Percentiles rank a stretch among this genome's conserved stretches.
phyloP scores from a whole-genome alignment of 2,329 filamentous ascomycete genomes.

The Apiospora phragmitis region DNA sequence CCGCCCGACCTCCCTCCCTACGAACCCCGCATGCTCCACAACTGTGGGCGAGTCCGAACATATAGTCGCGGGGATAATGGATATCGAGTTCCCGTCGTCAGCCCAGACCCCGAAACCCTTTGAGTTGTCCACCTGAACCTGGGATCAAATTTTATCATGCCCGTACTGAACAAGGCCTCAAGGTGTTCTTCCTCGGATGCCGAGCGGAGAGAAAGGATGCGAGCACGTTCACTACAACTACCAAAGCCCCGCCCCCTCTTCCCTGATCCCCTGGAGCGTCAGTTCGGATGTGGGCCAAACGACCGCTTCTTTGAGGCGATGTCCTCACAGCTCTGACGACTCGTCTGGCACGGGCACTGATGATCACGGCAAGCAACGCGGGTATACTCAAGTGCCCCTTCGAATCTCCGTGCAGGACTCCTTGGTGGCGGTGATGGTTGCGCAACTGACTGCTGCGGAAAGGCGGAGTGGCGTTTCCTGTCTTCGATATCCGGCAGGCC shows the following conservation, averaged over 20 bases:
- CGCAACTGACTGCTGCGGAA: conserved; percentile 4
- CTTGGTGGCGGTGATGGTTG: background rate
- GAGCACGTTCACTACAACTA: too few species aligned
- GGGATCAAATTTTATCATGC: too few species aligned
- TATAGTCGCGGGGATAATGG: too few species aligned
- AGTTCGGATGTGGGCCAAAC: background rate
- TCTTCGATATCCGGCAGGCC: conserved; percentile 4
- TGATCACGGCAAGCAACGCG: background rate
- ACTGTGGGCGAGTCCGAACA: too few species aligned
- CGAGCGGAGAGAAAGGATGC: background rate
- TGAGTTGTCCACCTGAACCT: too few species aligned
- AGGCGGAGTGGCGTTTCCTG: background rate
- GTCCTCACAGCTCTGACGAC: background rate
- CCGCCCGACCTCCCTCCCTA: too few species aligned
- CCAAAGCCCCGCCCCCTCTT: background rate
- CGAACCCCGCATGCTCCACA: too few species aligned
- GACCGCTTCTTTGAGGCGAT: background rate
- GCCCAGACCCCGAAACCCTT: too few species aligned
- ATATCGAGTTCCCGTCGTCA: too few species aligned
- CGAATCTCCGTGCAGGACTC: background rate
- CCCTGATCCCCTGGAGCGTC: background rate
- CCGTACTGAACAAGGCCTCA: background rate
- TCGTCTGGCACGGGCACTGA: background rate
- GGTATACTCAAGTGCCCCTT: background rate
- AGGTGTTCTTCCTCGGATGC: background rate